Evolutionary conservation across 2,329 filamentous ascomycete species (phyloP), one percentile per base, ranked within the genome.

Genomic region (Cytospora piceicola): DNA sequence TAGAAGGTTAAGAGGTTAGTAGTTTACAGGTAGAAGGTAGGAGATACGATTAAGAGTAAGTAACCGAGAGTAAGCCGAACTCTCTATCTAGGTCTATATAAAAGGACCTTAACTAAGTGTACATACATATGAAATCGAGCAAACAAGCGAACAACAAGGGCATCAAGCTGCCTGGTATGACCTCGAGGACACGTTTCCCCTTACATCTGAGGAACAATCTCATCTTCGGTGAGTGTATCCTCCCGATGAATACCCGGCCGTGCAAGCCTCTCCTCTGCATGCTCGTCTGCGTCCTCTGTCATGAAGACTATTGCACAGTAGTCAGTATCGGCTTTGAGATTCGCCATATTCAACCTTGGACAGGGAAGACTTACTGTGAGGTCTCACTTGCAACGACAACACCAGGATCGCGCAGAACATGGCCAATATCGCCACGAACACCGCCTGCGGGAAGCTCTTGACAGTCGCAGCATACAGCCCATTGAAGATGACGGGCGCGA

Each of bases 391-490:
- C 76, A 89, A 90, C 72, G 88, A 91, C 62, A 87, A 82, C 2
- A 88, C 60, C 34, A 94, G 83, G 0, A 88, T 88, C 11, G 88
- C 29, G 1, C 79, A 84, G 74, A 96, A 96, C 0, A 91, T 81
- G 9, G 78, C 77, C 0, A 85, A 80, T 54, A 98, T 77, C 58
- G 91, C 86, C 11, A 96, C 86, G 75, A 97, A 97, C 0, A 96
- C 89, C 0, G 92, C 88, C 76, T 95, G 92, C 0, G 92, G 88
- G 70, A 91, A 94, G 1, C 79, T 87, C 24, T 84, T 87, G 1
- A 97, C 92, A 0, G 95, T 98, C 2, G 84, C 81, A 17, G 90
- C 90, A 75, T 96, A 99, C 12, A 98, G 86, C 6, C 91, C 85
- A 73, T 95, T 96, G 77, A 97, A 96, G 1, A 94, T 74, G 0